A percentile compares a stretch with the other conserved stretches of the same genome.
Conservation (phyloP, 2,329 filamentous ascomycete species). For the Sporothrix pallida region DNA sequence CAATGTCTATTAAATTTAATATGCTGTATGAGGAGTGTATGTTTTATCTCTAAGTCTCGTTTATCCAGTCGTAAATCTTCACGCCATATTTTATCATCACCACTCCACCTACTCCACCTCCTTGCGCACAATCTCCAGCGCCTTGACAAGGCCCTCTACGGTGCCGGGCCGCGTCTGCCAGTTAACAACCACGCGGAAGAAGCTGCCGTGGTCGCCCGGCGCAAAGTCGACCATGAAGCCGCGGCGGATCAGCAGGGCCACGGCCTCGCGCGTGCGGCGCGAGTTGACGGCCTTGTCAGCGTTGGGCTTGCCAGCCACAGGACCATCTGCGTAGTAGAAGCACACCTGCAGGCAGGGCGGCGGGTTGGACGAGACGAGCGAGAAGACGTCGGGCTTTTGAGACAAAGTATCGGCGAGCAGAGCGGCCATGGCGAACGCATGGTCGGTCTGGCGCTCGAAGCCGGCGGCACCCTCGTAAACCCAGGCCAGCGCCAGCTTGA, state of each 20-base stretch:
- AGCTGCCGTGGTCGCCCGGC: conserved; percentile 61
- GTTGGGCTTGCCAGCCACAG: conserved; percentile 57
- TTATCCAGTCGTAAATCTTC: background rate
- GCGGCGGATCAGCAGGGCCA: conserved; percentile 53
- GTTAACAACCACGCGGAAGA: conserved; percentile 66
- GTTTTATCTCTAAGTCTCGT: conserved; percentile 12
- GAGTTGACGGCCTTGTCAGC: conserved; percentile 55
- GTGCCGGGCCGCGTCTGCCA: conserved; percentile 59
- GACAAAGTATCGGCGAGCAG: conserved; percentile 69
- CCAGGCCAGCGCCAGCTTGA: conserved; percentile 90
- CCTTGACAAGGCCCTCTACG: conserved; percentile 59
- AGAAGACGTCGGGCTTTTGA: conserved; percentile 61
- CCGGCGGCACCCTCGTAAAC: conserved; percentile 83
- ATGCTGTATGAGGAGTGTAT: conserved; percentile 11
- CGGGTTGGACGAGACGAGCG: conserved; percentile 74
- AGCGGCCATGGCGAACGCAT: conserved; percentile 73
- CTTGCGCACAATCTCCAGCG: conserved; percentile 55
- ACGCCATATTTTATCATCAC: background rate
- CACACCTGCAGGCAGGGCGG: conserved; percentile 92
- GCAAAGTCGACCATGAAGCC: conserved; percentile 68
- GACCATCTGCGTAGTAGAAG: conserved; percentile 74
- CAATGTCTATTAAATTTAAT: conserved; percentile 6
- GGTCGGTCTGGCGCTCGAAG: conserved; percentile 72
- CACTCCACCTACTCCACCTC: conserved; percentile 37
- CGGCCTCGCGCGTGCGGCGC: conserved; percentile 56